Evolutionary conservation across 2,329 filamentous ascomycete species (phyloP).

Genomic region (Fusarium decemcellulare): DNA sequence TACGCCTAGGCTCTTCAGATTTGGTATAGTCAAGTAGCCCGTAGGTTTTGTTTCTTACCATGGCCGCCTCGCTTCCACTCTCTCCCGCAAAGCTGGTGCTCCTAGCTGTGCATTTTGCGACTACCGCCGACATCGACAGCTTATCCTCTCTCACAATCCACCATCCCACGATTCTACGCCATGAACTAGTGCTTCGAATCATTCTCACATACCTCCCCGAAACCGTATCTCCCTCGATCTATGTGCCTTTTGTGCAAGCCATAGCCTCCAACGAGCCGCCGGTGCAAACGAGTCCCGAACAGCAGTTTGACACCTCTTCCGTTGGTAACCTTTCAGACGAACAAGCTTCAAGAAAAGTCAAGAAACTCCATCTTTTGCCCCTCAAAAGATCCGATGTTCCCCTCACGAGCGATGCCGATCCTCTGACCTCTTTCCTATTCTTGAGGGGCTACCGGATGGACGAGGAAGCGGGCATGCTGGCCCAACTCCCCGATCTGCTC

Average conservation of each 20-base stretch:
- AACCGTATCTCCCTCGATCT: slow-evolving; percentile 72
- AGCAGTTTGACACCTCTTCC: slow-evolving; percentile 67
- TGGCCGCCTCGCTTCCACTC: slow-evolving; percentile 55
- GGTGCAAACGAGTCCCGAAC: slow-evolving; percentile 53
- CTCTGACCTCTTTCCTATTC: slow-evolving; percentile 75
- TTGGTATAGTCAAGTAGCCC: not conserved
- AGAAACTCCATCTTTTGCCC: slow-evolving; percentile 74
- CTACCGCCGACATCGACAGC: slow-evolving; percentile 74
- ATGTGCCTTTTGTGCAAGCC: slow-evolving; percentile 72
- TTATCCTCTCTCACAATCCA: slow-evolving; percentile 72
- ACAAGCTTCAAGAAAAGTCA: slow-evolving; percentile 74
- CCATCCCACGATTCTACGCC: slow-evolving; percentile 70
- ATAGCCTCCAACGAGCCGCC: slow-evolving; percentile 65
- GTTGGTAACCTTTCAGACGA: slow-evolving; percentile 73
- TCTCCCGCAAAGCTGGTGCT: slow-evolving; percentile 79
- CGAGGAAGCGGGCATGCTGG: slow-evolving; percentile 78
- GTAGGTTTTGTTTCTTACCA: slow-evolving; percentile 19
- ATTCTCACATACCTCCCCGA: slow-evolving; percentile 85
- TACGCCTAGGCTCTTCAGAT: not conserved
- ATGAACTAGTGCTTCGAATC: slow-evolving; percentile 78
- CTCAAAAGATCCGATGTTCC: slow-evolving; percentile 66
- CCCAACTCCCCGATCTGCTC: slow-evolving; percentile 77
- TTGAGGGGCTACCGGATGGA: slow-evolving; percentile 79
- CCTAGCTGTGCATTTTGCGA: slow-evolving; percentile 79
- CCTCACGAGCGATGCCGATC: slow-evolving; percentile 64